phyloP scores from a whole-genome alignment of 2,329 filamentous ascomycete genomes.

The Nothopassalora personata region DNA sequence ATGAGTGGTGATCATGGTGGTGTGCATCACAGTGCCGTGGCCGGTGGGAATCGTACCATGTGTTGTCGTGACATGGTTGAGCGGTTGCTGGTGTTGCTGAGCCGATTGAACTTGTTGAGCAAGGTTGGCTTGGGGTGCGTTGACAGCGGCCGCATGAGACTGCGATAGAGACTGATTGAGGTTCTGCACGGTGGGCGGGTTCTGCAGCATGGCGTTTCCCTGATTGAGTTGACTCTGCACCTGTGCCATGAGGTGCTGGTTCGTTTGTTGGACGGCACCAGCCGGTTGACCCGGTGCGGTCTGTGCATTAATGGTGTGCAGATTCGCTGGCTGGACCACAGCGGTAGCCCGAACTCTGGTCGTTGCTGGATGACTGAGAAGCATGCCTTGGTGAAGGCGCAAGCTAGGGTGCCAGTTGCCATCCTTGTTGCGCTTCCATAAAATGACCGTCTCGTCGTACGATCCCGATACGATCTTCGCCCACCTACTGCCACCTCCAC shows the following conservation, averaged over 20 bases:
- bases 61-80: slow-evolving; percentile 3
- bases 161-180: slow-evolving; percentile 8
- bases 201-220: slow-evolving; percentile 15
- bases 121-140: slow-evolving; percentile 12
- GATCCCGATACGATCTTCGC: slow-evolving; percentile 95
- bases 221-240: slow-evolving; percentile 16
- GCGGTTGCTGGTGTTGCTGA: slow-evolving; percentile 14
- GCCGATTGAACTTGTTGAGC: slow-evolving; percentile 13
- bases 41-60: neutral
- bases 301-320: slow-evolving; percentile 9
- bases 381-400: slow-evolving; percentile 37
- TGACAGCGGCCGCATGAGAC: slow-evolving; percentile 15
- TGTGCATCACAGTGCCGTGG: neutral
- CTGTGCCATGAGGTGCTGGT: slow-evolving; percentile 17
- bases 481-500: slow-evolving; percentile 82
- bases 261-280: slow-evolving; percentile 9
- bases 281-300: slow-evolving; percentile 4
- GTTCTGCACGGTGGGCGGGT: slow-evolving; percentile 6
- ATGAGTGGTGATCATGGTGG: neutral
- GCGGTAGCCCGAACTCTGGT: slow-evolving; percentile 5
- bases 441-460: slow-evolving; percentile 91
- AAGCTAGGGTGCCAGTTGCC: slow-evolving; percentile 79
- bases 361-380: slow-evolving; percentile 7
- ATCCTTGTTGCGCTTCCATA: slow-evolving; percentile 73
- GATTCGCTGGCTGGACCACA: slow-evolving; percentile 9